phyloP scores from a whole-genome alignment of 768 basidiomycete genomes.

The Leccinum uliginosum region DNA sequence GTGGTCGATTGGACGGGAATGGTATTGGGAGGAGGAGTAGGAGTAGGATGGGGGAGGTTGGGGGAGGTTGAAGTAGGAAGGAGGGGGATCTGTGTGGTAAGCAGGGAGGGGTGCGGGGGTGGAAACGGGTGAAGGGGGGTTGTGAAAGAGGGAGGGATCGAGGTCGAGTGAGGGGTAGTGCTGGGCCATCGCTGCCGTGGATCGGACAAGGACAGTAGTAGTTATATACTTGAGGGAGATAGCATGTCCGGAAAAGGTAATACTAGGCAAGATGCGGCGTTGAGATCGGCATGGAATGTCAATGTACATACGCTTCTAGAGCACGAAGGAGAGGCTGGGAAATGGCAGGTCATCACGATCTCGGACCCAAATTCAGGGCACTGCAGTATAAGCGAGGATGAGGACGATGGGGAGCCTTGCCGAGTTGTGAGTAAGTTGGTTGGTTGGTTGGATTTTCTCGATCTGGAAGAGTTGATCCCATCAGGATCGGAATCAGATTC shows the following conservation, averaged over 20 bases:
- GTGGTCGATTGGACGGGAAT: background rate
- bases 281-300: conserved; percentile 17
- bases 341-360: background rate
- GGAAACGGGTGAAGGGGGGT: background rate
- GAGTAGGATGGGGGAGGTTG: background rate
- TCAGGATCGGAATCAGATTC: conserved; percentile 19
- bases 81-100: conserved; percentile 11
- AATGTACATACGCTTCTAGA: conserved; percentile 6
- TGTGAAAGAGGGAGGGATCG: conserved; percentile 6
- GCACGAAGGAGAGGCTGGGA: background rate
- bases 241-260: conserved; percentile 13
- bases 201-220: conserved; percentile 1
- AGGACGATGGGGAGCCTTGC: background rate
- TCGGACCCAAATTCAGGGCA: background rate
- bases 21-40: background rate
- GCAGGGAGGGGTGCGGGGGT: conserved; percentile 1
- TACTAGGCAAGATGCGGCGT: background rate
- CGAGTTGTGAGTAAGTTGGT: background rate
- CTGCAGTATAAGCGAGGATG: background rate
- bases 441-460: background rate
- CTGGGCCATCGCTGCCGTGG: conserved; percentile 17
- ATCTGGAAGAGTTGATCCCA: conserved; percentile 23
- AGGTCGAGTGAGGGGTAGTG: conserved; percentile 11
- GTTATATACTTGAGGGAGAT: conserved; percentile 16
- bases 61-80: conserved; percentile 5